Evolutionary conservation across 345 rosid genomes (phyloP), one percentile per base, ranked within the genome.

Genomic region (Geranium brycei): DNA sequence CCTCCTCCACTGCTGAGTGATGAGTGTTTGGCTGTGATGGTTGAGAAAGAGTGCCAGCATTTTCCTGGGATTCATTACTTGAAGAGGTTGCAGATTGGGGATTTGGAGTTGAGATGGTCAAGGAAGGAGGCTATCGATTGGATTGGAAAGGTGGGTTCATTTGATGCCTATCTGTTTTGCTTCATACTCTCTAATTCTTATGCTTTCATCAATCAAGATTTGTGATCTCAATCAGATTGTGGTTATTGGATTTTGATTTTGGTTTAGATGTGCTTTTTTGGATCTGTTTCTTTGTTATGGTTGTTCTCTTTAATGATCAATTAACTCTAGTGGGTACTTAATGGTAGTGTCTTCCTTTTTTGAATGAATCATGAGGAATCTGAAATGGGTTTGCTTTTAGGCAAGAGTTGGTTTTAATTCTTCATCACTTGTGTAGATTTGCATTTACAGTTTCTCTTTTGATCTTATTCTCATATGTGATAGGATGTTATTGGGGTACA

Each of bases 41-140:
- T 84, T 68, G 80, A 84, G 65, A 86, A 79, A 64, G 89, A 86
- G 74, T 51, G 71, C 53, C 83, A 71, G 62, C 87, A 82, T 75
- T 72, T 76, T 73, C 87, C 92, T 4, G 41, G 53, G 40, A 60
- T 28, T 30, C 83, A 80, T 82, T 84, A 82, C 69, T 68, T 79
- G 72, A 74, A 76, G 72, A 76, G 84, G 74, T 72, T 86, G 61
- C 79, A 68, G 64, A 72, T 31, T 72, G 89, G 87, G 66, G 92
- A 84, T 69, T 73, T 80, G 76, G 80, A 79, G 66, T 59, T 69
- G 72, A 71, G 17, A 2, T 23, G 28, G 15, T 79, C 76, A 58
- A 82, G 92, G 66, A 72, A 73, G 62, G 82, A 82, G 66, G 87
- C 85, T 68, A 55, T 79, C 53, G 80, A 82, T 71, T 84, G 87